Evolutionary conservation across 2,329 filamentous ascomycete genomes (phyloP).

Genomic region (Sphaerostilbella broomeana): DNA sequence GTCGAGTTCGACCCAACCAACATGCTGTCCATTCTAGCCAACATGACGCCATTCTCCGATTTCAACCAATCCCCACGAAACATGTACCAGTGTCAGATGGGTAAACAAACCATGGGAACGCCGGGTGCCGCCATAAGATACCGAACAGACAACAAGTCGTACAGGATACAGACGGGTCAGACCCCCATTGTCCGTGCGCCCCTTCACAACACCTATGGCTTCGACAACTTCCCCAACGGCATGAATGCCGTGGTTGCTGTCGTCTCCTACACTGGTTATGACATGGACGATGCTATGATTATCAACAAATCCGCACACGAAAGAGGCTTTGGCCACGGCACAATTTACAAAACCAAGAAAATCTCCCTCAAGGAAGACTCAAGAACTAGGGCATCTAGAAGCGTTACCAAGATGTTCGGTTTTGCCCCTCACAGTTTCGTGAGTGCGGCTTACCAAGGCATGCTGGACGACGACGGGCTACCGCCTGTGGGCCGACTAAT

Average conservation of each 20-base stretch:
- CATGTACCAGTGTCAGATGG: conserved; percentile 99
- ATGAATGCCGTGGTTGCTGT: conserved; percentile 94
- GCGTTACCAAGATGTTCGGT: conserved; percentile 77
- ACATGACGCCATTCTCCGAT: conserved; percentile 98
- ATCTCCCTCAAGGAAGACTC: conserved; percentile 77
- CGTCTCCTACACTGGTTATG: conserved; percentile 97
- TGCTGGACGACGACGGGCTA: conserved; percentile 81
- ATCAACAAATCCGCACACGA: conserved; percentile 96
- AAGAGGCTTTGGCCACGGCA: conserved; percentile 89
- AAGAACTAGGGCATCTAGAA: conserved; percentile 57
- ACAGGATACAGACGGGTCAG: conserved; percentile 89
- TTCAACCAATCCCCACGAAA: conserved; percentile 98
- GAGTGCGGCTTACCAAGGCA: conserved; percentile 61
- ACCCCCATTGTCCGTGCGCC: conserved; percentile 89
- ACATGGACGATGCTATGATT: conserved; percentile 99
- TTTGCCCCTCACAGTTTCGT: conserved; percentile 75
- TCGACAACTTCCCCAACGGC: conserved; percentile 97
- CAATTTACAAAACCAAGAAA: conserved; percentile 97
- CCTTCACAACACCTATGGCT: conserved; percentile 89
- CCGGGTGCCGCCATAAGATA: conserved; percentile 77
- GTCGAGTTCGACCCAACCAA: conserved; percentile 93
- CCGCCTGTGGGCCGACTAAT: conserved; percentile 74
- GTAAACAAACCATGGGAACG: conserved; percentile 98
- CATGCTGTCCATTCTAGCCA: conserved; percentile 93
- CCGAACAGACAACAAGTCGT: conserved; percentile 95